phyloP scores from a whole-genome alignment of 257 asterid species.

The Leonotis leonurus region DNA sequence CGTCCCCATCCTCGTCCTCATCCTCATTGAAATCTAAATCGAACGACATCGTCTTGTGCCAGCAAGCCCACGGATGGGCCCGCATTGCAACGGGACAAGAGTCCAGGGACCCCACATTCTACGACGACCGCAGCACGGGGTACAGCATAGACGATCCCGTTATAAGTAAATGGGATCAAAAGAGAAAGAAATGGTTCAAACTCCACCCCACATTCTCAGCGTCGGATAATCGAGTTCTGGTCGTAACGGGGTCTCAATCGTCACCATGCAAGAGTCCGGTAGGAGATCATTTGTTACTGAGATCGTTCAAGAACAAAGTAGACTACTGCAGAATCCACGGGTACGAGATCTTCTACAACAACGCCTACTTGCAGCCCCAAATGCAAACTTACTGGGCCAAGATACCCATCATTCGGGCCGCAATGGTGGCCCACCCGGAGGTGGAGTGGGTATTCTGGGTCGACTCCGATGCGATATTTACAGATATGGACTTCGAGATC shows the following conservation, averaged over 20 bases:
- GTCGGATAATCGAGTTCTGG: constrained; percentile 30
- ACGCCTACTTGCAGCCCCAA: constrained; percentile 39
- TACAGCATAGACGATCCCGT: constrained; percentile 61
- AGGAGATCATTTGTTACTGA: constrained; percentile 57
- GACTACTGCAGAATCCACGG: constrained; percentile 71
- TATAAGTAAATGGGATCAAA: constrained; percentile 52
- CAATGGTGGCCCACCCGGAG: constrained; percentile 84
- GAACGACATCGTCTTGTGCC: background rate
- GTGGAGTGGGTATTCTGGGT: constrained; percentile 75
- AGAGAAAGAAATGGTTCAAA: constrained; percentile 49
- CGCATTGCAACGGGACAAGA: background rate
- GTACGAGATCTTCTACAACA: constrained; percentile 51
- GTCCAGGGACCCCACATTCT: constrained; percentile 29
- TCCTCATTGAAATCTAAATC: too few species aligned
- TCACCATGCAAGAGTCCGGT: constrained; percentile 43
- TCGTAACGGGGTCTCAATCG: constrained; percentile 75
- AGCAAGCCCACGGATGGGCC: background rate
- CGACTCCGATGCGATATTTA: constrained; percentile 73
- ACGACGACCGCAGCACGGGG: constrained; percentile 44
- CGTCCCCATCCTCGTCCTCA: too few species aligned
- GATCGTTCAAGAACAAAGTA: constrained; percentile 69
- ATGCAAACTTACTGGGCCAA: constrained; percentile 64
- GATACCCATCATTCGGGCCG: constrained; percentile 50
- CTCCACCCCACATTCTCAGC: constrained; percentile 30
- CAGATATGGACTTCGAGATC: constrained; percentile 73